phyloP scores from a whole-genome alignment of 306 rosid species.

The Lathyrus aphaca region DNA sequence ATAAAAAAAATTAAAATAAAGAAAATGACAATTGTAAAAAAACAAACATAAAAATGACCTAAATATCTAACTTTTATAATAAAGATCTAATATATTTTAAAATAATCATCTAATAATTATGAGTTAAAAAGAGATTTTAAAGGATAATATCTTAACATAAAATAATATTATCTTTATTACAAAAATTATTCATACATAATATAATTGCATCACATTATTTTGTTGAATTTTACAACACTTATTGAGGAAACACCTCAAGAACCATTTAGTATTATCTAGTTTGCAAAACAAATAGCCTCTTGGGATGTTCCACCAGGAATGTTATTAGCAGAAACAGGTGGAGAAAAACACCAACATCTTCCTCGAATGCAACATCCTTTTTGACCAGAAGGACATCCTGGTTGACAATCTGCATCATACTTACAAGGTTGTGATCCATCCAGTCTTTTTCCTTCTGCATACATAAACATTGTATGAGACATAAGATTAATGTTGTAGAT shows the following conservation, averaged over 20 bases:
- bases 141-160: no score
- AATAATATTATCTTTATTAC: no score
- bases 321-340: background rate
- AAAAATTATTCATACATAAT: no score
- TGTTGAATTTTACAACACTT: no score
- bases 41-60: no score
- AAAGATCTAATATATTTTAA: no score
- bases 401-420: background rate
- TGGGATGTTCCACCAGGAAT: background rate
- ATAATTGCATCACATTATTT: no score
- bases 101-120: no score
- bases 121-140: no score
- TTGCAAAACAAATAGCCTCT: background rate
- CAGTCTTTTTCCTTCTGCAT: background rate
- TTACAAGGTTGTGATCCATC: background rate
- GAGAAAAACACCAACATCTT: background rate
- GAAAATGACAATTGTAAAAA: no score
- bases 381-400: background rate
- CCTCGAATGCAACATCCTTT: background rate
- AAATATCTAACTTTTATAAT: no score
- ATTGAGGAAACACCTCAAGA: background rate
- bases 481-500: background rate
- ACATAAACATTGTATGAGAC: background rate
- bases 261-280: background rate
- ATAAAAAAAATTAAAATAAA: no score